These are phyloP conservation scores for Talaromyces islandicus DNA, from an alignment of 2,329 filamentous ascomycete species.

Conservation along the genomic window DNA sequence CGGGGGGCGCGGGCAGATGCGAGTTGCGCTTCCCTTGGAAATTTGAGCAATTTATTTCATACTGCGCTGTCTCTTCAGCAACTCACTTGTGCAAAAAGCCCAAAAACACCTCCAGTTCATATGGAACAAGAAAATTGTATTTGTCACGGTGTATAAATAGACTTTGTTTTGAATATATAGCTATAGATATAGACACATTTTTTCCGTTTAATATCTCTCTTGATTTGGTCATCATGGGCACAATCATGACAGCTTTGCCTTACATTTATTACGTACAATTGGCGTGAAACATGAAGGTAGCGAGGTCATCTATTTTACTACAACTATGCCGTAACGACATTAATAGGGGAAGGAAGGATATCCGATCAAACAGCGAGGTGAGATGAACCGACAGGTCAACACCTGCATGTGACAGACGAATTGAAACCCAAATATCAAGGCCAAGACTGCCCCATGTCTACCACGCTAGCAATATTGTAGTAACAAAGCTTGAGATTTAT, in stretches of 20 bases:
- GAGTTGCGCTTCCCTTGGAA: constrained; percentile 27
- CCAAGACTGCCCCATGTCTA: too few relatives aligned
- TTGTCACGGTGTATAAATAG: neutral
- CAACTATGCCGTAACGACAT: neutral
- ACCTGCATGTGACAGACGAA: too few relatives aligned
- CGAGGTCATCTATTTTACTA: neutral
- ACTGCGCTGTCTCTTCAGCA: neutral
- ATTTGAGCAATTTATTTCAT: neutral
- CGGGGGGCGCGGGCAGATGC: constrained; percentile 50
- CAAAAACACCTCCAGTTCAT: neutral
- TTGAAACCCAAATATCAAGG: too few relatives aligned
- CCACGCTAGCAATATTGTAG: too few relatives aligned
- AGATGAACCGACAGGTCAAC: too few relatives aligned
- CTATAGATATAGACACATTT: neutral
- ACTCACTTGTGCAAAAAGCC: neutral
- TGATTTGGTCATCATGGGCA: neutral
- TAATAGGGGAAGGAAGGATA: too few relatives aligned
- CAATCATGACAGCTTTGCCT: neutral
- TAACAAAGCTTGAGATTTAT: too few relatives aligned
- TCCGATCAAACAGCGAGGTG: too few relatives aligned
- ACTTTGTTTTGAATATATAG: neutral
- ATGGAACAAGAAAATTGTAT: neutral
- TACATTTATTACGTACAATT: neutral
- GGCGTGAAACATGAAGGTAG: neutral
- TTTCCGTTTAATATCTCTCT: neutral